A percentile compares a stretch with the other conserved stretches of the same genome.
phyloP scores from a whole-genome alignment of 768 basidiomycete genomes.

The Suillus cothurnatus region DNA sequence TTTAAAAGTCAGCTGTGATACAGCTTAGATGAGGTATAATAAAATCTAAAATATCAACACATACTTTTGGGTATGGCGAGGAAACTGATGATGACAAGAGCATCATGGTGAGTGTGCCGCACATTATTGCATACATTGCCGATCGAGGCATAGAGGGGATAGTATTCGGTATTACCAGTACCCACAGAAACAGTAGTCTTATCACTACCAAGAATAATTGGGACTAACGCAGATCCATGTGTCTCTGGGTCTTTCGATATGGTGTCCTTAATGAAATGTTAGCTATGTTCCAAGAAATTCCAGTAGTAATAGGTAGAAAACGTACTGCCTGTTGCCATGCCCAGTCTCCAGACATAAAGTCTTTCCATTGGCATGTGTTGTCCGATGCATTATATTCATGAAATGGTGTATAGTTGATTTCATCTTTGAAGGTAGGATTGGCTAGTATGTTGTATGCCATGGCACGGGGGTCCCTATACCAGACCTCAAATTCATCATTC shows the following conservation, averaged over 20 bases:
- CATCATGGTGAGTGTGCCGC: slow-evolving; percentile 10
- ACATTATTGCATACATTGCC: slow-evolving; percentile 15
- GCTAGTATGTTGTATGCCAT: slow-evolving; percentile 23
- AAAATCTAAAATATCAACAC: neutral
- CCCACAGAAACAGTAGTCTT: slow-evolving; percentile 18
- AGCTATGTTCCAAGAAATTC: too few species aligned
- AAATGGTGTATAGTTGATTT: slow-evolving; percentile 24
- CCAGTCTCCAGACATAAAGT: slow-evolving; percentile 31
- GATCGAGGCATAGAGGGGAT: slow-evolving; percentile 16
- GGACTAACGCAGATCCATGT: slow-evolving; percentile 15
- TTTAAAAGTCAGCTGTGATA: too few species aligned
- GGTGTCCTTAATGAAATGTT: neutral
- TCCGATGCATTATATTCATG: slow-evolving; percentile 14
- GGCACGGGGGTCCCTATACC: slow-evolving; percentile 23
- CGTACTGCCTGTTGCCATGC: slow-evolving; percentile 6
- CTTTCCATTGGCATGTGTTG: slow-evolving; percentile 11
- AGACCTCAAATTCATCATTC: slow-evolving; percentile 28
- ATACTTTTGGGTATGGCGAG: slow-evolving; percentile 25
- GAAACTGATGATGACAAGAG: slow-evolving; percentile 28
- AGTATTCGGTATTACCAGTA: slow-evolving; percentile 14
- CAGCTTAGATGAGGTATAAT: fast-evolving
- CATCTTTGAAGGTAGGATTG: slow-evolving; percentile 23
- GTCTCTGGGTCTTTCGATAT: neutral
- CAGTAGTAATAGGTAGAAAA: neutral
- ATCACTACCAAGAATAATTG: slow-evolving; percentile 16